Base-by-base conservation (phyloP, 768 basidiomycete genomes). In the Calvatia gigantea region DNA sequence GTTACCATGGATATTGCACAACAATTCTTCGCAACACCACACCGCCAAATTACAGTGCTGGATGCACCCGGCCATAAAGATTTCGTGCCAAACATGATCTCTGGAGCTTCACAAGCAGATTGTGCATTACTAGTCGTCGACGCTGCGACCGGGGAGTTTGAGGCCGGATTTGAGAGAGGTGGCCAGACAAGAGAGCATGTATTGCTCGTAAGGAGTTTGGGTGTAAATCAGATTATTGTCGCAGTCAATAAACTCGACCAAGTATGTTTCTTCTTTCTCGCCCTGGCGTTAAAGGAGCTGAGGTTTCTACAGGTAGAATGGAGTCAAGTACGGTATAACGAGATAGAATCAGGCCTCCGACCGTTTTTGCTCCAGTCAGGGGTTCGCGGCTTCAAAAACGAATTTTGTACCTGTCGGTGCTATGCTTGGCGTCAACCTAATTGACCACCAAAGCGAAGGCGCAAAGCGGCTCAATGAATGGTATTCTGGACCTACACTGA, bases 51-150 rank as follows among this genome's bases (percentile, higher is more conserved):
- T 61, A 97, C 94, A 1, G 83, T 99, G n/a, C 81, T 99, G 28
- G 97, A 99, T 64, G 96, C 96, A 0, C 97, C 97, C 0, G 97
- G 97, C 0, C 97, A 99, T 70, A 89, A 86, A 61, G 97, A 99
- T 65, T 98, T 98, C 63, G 89, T 99, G 59, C 97, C 97, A 1
- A 98, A 98, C 67, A 98, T 98, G 96, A 99, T 99, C 50, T 98
- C 95, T 0, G 97, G 97, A 1, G 96, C 97, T 6, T 86, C 95
- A 2, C 97, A 98, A 70, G 97, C 96, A 0, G 97, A 98, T 62
- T 92, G 92, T 44, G 94, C 97, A 0, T 71, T 98, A 6, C 83
- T 98, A 19, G 95, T 98, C 3, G 86, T 99, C 25, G 97, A 97
- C 67, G 86, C 94, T 1, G 78, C 87, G 4, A 84, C 78, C 1